Evolutionary conservation across 192 early-diverging fungal species (phyloP).

Genomic region (Piromyces finnis): DNA sequence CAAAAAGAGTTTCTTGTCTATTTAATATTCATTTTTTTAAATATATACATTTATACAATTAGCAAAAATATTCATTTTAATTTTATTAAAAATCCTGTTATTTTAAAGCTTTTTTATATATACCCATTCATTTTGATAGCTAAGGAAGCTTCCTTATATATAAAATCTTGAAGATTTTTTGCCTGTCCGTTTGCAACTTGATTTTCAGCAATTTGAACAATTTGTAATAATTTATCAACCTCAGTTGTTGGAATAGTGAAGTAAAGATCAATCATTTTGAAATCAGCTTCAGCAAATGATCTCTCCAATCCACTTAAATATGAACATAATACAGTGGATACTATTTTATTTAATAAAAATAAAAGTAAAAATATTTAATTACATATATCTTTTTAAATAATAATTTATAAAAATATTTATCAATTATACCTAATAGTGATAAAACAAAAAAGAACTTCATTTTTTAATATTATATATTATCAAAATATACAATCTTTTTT

Average conservation of each 20-base stretch:
- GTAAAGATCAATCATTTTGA: not conserved
- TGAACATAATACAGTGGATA: not conserved
- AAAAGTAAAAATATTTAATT: too few relatives aligned
- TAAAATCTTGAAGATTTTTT: not conserved
- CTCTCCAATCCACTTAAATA: not conserved
- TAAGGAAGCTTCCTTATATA: not conserved
- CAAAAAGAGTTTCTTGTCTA: not conserved
- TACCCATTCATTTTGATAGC: not conserved
- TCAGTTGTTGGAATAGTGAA: not conserved
- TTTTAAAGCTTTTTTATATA: too few relatives aligned
- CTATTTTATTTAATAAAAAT: not conserved
- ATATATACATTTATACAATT: too few relatives aligned
- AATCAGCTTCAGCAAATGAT: not conserved
- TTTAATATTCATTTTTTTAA: too few relatives aligned
- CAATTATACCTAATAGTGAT: too few relatives aligned
- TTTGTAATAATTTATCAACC: not conserved
- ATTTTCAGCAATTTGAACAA: not conserved
- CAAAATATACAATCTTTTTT: too few relatives aligned
- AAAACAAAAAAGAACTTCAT: too few relatives aligned
- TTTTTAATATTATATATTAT: too few relatives aligned
- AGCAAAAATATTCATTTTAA: too few relatives aligned
- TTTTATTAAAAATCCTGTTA: too few relatives aligned
- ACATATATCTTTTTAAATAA: too few relatives aligned
- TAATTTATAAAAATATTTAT: too few relatives aligned
- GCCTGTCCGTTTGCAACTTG: not conserved